Conservation (phyloP, 306 rosid genomes). For the Prinsepia uniflora region DNA sequence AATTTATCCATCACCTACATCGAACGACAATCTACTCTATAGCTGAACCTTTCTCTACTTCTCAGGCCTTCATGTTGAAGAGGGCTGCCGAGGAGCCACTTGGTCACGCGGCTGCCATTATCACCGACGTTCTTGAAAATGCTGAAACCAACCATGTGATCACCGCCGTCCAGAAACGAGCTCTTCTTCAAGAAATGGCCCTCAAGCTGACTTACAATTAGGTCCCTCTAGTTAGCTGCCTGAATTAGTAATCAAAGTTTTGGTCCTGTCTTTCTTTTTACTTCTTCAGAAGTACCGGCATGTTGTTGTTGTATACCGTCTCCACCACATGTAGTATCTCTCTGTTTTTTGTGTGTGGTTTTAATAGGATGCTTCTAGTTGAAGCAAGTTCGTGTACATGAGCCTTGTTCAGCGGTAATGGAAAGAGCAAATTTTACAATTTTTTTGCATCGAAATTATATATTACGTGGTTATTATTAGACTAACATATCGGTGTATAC, state of each 20-base stretch:
- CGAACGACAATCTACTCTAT: background rate
- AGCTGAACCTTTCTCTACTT: background rate
- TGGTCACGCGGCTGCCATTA: slow-evolving; percentile 96
- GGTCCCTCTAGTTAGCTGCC: slow-evolving; percentile 11
- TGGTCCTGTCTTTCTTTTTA: slow-evolving; percentile 31
- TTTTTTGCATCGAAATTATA: slow-evolving; percentile 2
- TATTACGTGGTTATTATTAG: background rate
- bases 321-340: slow-evolving; percentile 24
- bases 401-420: slow-evolving; percentile 39
- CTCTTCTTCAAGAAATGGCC: slow-evolving; percentile 98
- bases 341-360: slow-evolving; percentile 20
- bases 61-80: slow-evolving; percentile 94
- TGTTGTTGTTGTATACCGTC: slow-evolving; percentile 10
- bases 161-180: slow-evolving; percentile 83
- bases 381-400: slow-evolving; percentile 55
- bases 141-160: slow-evolving; percentile 87
- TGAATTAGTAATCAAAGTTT: slow-evolving; percentile 32
- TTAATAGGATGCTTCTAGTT: slow-evolving; percentile 31
- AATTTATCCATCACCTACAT: background rate
- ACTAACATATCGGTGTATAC: too few relatives aligned
- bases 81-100: slow-evolving; percentile 93
- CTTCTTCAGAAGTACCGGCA: background rate
- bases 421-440: slow-evolving; percentile 36
- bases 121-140: slow-evolving; percentile 89
- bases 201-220: slow-evolving; percentile 57